phyloP scores from a whole-genome alignment of 176 grass and related monocot species.

The Metroxylon sagu region DNA sequence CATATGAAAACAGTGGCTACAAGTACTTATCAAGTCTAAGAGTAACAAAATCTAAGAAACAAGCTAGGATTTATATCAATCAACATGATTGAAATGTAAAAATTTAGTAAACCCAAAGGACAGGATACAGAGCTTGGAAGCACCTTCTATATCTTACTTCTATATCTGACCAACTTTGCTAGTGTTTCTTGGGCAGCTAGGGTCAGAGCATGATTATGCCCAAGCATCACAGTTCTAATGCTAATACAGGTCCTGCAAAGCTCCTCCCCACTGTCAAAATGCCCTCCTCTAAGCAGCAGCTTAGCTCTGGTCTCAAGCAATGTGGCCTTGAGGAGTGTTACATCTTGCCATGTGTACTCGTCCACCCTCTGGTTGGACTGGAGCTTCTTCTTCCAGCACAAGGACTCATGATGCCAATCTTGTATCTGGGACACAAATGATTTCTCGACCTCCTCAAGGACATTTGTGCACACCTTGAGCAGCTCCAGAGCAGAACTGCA shows the following conservation, averaged over 20 bases:
- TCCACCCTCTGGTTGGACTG: constrained; percentile 63
- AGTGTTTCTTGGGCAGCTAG: constrained; percentile 85
- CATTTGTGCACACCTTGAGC: constrained; percentile 93
- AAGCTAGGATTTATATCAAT: constrained; percentile 5
- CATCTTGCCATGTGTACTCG: constrained; percentile 90
- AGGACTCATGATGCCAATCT: constrained; percentile 52
- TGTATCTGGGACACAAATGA: constrained; percentile 75
- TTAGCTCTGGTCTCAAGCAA: constrained; percentile 80
- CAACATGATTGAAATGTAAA: not conserved
- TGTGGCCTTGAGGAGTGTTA: constrained; percentile 84
- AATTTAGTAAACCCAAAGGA: not conserved
- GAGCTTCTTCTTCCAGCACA: constrained; percentile 88
- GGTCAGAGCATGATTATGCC: constrained; percentile 74
- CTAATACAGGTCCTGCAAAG: constrained; percentile 93
- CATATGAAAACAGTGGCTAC: no score
- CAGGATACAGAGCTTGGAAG: not conserved
- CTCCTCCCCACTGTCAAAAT: constrained; percentile 77
- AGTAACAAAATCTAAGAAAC: not conserved
- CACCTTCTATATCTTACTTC: constrained; percentile 64
- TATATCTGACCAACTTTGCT: constrained; percentile 86
- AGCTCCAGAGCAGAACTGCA: constrained; percentile 85
- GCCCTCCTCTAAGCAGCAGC: constrained; percentile 71
- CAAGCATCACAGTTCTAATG: constrained; percentile 93
- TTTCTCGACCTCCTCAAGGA: constrained; percentile 91
- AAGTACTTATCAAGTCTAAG: no score